Evolutionary conservation across 2,329 filamentous ascomycete genomes (phyloP).

Genomic region (Clonostachys rhizophaga): DNA sequence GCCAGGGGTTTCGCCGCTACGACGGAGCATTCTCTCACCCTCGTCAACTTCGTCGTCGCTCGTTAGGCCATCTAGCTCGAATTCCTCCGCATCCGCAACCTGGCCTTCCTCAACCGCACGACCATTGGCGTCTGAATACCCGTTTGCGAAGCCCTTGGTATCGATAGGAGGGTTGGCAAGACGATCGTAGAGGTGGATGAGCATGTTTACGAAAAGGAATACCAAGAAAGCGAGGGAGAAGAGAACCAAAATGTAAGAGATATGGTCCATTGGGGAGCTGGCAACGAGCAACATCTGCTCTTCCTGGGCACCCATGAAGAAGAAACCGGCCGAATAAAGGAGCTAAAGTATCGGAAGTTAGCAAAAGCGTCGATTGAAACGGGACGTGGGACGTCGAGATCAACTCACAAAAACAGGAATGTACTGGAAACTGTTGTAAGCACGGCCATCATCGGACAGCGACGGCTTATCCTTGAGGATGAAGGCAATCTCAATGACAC

Average conservation of each 20-base stretch:
- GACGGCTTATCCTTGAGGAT: slow-evolving; percentile 69
- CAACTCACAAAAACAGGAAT: slow-evolving; percentile 51
- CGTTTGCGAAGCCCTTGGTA: slow-evolving; percentile 29
- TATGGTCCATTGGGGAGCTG: slow-evolving; percentile 73
- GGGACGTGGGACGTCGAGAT: background rate
- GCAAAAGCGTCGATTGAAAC: background rate
- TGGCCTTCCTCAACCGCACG: slow-evolving; percentile 43
- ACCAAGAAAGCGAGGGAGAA: slow-evolving; percentile 87
- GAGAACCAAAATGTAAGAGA: slow-evolving; percentile 87
- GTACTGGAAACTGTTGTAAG: slow-evolving; percentile 59
- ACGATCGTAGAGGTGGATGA: slow-evolving; percentile 78
- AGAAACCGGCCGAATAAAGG: slow-evolving; percentile 85
- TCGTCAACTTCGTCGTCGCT: slow-evolving; percentile 78
- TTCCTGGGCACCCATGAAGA: slow-evolving; percentile 97
- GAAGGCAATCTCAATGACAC: slow-evolving; percentile 90
- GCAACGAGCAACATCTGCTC: slow-evolving; percentile 85
- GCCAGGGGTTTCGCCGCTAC: background rate
- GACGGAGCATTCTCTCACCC: slow-evolving; percentile 24
- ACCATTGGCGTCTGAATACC: slow-evolving; percentile 23
- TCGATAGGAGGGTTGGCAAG: slow-evolving; percentile 29
- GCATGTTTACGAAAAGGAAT: slow-evolving; percentile 87
- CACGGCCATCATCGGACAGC: slow-evolving; percentile 60
- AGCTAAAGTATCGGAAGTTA: slow-evolving; percentile 46
- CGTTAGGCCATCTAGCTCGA: slow-evolving; percentile 86
- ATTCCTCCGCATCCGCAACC: slow-evolving; percentile 81